Percentiles rank a stretch among this genome's conserved stretches.
Conservation (phyloP, 495 filamentous ascomycete genomes). For the Penicillium waksmanii region DNA sequence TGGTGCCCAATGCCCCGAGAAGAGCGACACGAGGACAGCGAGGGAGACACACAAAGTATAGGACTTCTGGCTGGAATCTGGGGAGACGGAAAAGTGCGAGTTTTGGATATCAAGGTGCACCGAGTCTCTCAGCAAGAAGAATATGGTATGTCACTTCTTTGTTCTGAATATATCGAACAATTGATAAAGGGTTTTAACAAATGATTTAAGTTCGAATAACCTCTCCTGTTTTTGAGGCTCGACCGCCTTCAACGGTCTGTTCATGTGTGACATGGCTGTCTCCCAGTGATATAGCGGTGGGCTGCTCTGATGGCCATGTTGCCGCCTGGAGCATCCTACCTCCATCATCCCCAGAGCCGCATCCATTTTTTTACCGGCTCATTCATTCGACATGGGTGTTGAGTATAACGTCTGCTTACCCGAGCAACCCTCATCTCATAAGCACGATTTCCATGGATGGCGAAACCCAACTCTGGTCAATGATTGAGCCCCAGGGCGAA, state of each 20-base stretch:
- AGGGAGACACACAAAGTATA: conserved; percentile 39
- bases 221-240: conserved; percentile 58
- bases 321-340: conserved; percentile 58
- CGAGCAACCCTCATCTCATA: conserved; percentile 60
- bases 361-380: conserved; percentile 59
- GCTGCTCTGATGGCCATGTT: conserved; percentile 64
- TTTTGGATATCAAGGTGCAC: conserved; percentile 57
- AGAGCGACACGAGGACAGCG: conserved; percentile 37
- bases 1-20: conserved; percentile 63
- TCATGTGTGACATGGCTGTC: conserved; percentile 68
- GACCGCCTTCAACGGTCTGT: conserved; percentile 53
- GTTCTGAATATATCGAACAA: background rate
- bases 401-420: conserved; percentile 58
- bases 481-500: conserved; percentile 54
- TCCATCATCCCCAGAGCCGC: conserved; percentile 28
- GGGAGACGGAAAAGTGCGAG: conserved; percentile 62
- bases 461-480: conserved; percentile 58
- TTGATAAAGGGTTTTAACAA: background rate
- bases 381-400: conserved; percentile 65
- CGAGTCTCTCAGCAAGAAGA: conserved; percentile 34
- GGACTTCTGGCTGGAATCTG: conserved; percentile 67
- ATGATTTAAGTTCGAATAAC: conserved; percentile 46
- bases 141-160: conserved; percentile 38
- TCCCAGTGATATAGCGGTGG: conserved; percentile 60
- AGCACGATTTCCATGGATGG: conserved; percentile 61